phyloP scores from a whole-genome alignment of 345 rosid genomes.

The Microcos paniculata region DNA sequence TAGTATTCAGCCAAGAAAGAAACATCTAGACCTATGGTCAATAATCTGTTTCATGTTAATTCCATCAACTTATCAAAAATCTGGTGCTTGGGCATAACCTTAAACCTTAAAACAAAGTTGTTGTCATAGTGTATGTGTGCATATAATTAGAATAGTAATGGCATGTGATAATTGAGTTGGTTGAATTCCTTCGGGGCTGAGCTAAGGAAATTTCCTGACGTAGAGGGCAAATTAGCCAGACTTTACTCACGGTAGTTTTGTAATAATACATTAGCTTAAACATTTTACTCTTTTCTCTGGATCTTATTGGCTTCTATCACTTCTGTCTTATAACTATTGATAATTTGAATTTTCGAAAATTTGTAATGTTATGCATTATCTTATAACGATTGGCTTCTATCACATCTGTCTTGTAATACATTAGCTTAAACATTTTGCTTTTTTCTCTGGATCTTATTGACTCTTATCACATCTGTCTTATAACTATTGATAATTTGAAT shows the following conservation, averaged over 20 bases:
- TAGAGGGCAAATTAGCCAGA: not conserved
- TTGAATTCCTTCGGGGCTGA: not conserved
- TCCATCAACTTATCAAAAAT: not conserved
- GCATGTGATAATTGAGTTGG: not conserved
- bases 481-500: not conserved
- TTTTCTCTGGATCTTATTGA: not conserved
- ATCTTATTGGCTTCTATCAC: not conserved
- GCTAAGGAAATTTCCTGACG: not conserved
- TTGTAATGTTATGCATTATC: not conserved
- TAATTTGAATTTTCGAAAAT: not conserved
- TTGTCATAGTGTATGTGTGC: not conserved
- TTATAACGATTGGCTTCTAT: too few relatives aligned
- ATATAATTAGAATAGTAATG: not conserved
- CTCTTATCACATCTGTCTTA: not conserved
- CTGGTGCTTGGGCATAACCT: not conserved
- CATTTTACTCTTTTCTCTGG: not conserved
- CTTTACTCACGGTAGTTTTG: not conserved
- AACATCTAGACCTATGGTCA: not conserved
- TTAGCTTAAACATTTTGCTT: not conserved
- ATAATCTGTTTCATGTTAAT: not conserved
- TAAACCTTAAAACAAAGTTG: not conserved
- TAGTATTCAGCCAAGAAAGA: not conserved
- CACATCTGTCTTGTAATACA: too few relatives aligned
- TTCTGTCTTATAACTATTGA: not conserved
- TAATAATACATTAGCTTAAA: not conserved